Base-by-base conservation (phyloP, 805 yeast genomes). In the Wickerhamomyces chaumierensis region DNA sequence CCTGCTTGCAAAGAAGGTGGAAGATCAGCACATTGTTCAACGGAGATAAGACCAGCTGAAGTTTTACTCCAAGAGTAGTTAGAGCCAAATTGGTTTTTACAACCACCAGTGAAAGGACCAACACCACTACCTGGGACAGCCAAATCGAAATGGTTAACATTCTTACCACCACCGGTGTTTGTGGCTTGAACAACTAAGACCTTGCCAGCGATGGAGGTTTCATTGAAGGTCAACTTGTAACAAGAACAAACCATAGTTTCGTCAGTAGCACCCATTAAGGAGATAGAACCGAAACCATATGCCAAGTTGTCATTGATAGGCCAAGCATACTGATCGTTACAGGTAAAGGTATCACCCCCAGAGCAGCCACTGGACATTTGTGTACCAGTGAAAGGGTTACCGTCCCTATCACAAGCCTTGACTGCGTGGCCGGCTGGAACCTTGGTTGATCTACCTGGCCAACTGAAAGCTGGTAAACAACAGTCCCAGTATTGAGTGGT, bases 401-500 rank as follows among this genome's bases (percentile, higher is more conserved):
- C 46, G n/a, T 33, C 28, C 8, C 41, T 40, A 34, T 42, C 41
- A 40, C 46, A 42, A 19, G 42, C 38, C 35, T 33, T 32, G 9
- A 40, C 46, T 16, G 46, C 39, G 21, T 33, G 8, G 19, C 36
- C 36, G 16, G 23, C 36, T 34, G 35, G 28, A 19, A 42, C 36
- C n/a, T 12, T 13, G 23, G 35, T 13, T 27, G 46, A 42, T 37
- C 38, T 42, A 13, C 46, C 46, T 14, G n/a, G 19, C 46, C 46
- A 40, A 11, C 41, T 23, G 32, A 39, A 42, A 3, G 46, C 40
- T 20, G 46, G 43, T 32, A 40, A 34, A 17, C 46, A 42, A 23
- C 43, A 42, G 29, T 39, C 46, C 46, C 43, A 42, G 38, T 42
- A 40, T 34, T 43, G 35, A 14, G 43, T 40, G 18, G 43, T 42